These are phyloP conservation scores for Hypsizygus marmoreus DNA, from an alignment of 768 basidiomycete species.

Conservation along the genomic window DNA sequence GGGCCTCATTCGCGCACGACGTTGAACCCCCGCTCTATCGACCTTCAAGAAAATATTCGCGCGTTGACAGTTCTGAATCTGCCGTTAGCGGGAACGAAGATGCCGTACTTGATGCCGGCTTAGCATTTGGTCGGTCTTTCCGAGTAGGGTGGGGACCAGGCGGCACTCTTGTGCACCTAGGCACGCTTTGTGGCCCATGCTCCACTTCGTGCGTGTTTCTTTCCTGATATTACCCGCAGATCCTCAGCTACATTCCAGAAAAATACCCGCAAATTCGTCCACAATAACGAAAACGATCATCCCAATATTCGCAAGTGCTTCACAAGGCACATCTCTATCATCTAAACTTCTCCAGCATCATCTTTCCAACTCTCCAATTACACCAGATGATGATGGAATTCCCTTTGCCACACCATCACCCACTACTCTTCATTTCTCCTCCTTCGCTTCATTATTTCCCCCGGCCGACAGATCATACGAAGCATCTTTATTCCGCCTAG, in stretches of 20 bases:
- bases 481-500: constrained; percentile 85
- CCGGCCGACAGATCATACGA: constrained; percentile 71
- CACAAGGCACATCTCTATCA: constrained; percentile 42
- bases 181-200: constrained; percentile 65
- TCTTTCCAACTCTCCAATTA: constrained; percentile 69
- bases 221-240: neutral
- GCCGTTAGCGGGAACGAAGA: constrained; percentile 65
- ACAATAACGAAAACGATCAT: constrained; percentile 53
- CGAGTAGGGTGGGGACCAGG: constrained; percentile 89
- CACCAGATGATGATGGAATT: constrained; percentile 65
- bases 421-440: constrained; percentile 68
- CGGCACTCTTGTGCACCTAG: constrained; percentile 74
- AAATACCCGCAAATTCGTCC: constrained; percentile 63
- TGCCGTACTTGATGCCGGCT: constrained; percentile 75
- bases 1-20: constrained; percentile 77
- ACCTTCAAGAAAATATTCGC: constrained; percentile 80
- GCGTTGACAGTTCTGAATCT: constrained; percentile 70
- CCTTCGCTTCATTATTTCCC: constrained; percentile 74
- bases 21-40: constrained; percentile 66
- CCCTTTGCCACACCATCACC: constrained; percentile 68
- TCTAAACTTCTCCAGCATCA: constrained; percentile 77
- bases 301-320: constrained; percentile 36
- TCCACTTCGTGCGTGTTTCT: constrained; percentile 49
- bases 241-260: constrained; percentile 32
- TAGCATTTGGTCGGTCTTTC: constrained; percentile 85